Evolutionary conservation across 2,329 filamentous ascomycete genomes (phyloP), one percentile per base, ranked within the genome.

Genomic region (Trichoderma pleuroti): DNA sequence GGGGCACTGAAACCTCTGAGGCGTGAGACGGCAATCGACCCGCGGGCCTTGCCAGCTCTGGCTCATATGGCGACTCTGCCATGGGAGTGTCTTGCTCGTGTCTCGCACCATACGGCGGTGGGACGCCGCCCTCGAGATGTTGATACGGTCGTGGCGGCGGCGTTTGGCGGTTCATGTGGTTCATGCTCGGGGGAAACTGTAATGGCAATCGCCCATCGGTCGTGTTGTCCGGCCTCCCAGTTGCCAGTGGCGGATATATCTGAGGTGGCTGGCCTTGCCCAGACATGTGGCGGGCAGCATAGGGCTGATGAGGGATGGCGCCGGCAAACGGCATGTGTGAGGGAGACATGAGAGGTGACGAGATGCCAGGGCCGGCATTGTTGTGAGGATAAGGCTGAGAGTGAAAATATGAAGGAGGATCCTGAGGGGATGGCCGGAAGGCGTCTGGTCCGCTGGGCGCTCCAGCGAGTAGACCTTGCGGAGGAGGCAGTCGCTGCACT

Each of bases 401-500:
- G 6, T 28, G 39, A 34, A 18, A 63, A 66, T 63, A 54, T 59
- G 61, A 72, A 72, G 52, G 67, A 65, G 57, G 68, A 66, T 60
- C 70, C 70, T 72, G 61, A 68, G 62, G 64, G 34, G 56, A 49
- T 70, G 71, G 72, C 32, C 34, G 70, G 62, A 69, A 61, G 18
- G 67, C 60, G 30, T 64, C 70, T 30, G 66, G 60, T 42, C 71
- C 69, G 32, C 69, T 74, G 24, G 74, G 74, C n/a, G 57, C 61
- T 62, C 73, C 75, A 16, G 73, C 72, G 56, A 76, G 69, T 42
- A 78, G 68, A 54, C 72, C 73, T 24, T 75, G 72, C 4, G 77
- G 75, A 39, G 67, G 67, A 56, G 67, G 67, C 67, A 69, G 56
- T 69, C 67, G 67, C 24, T 69, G 67, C 46, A 34, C 26, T 52